These are phyloP conservation scores for Rosa multiflora DNA, from an alignment of 306 rosid species.

Conservation along the genomic window DNA sequence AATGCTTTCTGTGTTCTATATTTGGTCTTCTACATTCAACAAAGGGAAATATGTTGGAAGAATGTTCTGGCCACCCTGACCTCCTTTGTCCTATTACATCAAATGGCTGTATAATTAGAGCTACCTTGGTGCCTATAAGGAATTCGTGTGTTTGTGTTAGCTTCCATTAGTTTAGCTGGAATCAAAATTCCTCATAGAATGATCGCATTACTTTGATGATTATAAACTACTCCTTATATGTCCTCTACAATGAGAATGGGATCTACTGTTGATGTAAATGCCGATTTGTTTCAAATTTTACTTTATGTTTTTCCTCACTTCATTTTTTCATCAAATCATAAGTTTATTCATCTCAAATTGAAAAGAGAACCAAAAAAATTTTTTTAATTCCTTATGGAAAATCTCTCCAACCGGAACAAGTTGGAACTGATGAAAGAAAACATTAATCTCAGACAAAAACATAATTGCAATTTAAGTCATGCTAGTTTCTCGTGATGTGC, in stretches of 20 bases:
- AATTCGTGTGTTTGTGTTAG: neutral
- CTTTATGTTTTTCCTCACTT: neutral
- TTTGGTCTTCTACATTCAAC: neutral
- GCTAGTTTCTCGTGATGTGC: neutral
- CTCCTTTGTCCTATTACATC: neutral
- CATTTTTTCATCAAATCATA: neutral
- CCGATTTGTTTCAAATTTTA: neutral
- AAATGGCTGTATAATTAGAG: neutral
- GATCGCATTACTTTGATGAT: neutral
- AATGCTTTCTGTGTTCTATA: neutral
- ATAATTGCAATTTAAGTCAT: neutral
- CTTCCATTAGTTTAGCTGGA: constrained; percentile 1
- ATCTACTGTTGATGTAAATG: neutral
- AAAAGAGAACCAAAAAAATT: neutral
- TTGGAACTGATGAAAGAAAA: neutral
- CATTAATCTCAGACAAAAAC: neutral
- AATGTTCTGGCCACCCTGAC: neutral
- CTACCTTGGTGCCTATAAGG: constrained; percentile 7
- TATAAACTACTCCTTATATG: neutral
- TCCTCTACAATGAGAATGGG: neutral
- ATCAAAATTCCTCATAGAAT: neutral
- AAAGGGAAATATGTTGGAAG: neutral
- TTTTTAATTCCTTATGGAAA: neutral
- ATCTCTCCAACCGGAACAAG: neutral
- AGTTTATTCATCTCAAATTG: neutral